Evolutionary conservation across 2,329 filamentous ascomycete genomes (phyloP).

Genomic region (Hypoxylon sp.): DNA sequence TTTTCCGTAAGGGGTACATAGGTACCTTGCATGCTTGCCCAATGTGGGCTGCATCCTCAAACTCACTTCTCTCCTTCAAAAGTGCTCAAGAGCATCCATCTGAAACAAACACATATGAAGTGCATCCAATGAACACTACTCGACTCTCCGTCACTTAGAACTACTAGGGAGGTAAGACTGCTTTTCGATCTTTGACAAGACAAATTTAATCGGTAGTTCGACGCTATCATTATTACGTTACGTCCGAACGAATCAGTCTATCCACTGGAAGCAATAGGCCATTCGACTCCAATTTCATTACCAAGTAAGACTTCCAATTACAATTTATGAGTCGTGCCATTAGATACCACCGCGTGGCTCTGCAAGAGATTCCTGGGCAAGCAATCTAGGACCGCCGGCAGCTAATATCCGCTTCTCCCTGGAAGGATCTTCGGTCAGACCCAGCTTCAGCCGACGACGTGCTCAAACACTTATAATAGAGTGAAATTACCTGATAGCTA

Average conservation of each 20-base stretch:
- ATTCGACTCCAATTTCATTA: background rate
- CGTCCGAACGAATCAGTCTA: background rate
- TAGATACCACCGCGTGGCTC: background rate
- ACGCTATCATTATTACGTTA: background rate
- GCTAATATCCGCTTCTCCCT: background rate
- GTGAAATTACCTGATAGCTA: slow-evolving; percentile 6
- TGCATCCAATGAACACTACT: too few species aligned
- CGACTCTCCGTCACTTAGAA: too few species aligned
- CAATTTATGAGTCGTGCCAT: background rate
- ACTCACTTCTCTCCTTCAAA: too few species aligned
- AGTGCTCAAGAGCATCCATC: too few species aligned
- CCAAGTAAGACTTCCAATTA: background rate
- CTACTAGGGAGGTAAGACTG: background rate
- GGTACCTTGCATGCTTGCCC: background rate
- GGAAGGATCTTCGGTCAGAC: background rate
- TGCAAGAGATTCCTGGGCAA: background rate
- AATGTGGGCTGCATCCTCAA: too few species aligned
- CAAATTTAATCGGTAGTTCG: background rate
- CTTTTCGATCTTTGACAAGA: background rate
- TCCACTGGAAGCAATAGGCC: background rate
- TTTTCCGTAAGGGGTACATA: slow-evolving; percentile 19
- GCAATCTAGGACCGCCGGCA: background rate
- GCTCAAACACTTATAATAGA: slow-evolving; percentile 3
- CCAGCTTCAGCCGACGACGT: background rate
- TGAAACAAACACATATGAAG: too few species aligned